Percentiles rank a stretch among this genome's conserved stretches.
phyloP scores from a whole-genome alignment of 306 rosid species.

The Lathyrus oleraceus region DNA sequence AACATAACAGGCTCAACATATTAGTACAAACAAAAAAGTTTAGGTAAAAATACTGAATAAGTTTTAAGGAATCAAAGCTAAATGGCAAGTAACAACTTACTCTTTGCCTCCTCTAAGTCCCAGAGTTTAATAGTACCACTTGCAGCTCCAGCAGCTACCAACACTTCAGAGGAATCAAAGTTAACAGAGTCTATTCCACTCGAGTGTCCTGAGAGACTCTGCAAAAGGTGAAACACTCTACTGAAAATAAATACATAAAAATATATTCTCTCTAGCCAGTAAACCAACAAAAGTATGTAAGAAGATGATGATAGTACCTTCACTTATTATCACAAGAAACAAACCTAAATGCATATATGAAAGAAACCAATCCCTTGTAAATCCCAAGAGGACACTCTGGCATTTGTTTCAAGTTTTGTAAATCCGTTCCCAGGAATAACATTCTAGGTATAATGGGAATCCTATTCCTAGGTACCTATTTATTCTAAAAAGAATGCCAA shows the following conservation, averaged over 20 bases:
- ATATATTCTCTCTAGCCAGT: not conserved
- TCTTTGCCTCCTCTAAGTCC: constrained; percentile 99
- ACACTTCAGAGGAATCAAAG: constrained; percentile 95
- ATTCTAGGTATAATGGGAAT: not conserved
- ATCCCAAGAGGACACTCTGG: not conserved
- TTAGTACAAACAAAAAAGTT: not conserved
- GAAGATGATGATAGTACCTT: constrained; percentile 3
- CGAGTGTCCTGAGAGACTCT: constrained; percentile 97
- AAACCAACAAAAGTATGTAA: constrained; percentile 8
- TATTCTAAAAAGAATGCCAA: not conserved
- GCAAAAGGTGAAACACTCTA: constrained; percentile 45
- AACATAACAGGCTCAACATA: constrained; percentile 19
- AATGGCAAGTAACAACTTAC: constrained; percentile 55
- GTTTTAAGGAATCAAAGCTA: not conserved
- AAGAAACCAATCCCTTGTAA: constrained; percentile 13
- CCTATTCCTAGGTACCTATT: not conserved
- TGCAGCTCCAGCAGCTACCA: constrained; percentile 99
- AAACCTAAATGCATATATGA: constrained; percentile 2
- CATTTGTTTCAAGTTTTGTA: not conserved
- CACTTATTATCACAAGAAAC: constrained; percentile 3
- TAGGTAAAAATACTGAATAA: constrained; percentile 1
- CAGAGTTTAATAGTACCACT: constrained; percentile 98
- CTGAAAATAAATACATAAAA: constrained; percentile 26
- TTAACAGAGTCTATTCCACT: constrained; percentile 97
- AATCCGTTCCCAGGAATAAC: not conserved